Percentiles rank a stretch among this genome's conserved stretches.
phyloP scores from a whole-genome alignment of 306 rosid genomes.

The Arachis stenosperma region DNA sequence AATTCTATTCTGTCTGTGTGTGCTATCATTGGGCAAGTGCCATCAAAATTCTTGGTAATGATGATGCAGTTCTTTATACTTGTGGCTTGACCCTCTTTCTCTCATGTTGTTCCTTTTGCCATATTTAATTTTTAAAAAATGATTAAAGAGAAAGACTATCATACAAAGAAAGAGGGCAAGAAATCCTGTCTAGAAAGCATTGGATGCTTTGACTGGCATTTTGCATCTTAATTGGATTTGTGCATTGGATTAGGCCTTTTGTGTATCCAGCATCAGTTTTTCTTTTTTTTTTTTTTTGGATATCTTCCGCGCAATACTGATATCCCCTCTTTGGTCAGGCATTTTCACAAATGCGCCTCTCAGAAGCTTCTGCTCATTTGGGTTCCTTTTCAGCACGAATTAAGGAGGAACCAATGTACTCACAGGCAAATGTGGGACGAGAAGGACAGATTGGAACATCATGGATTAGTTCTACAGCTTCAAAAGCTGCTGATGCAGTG shows the following conservation, averaged over 20 bases:
- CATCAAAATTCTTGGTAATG: slow-evolving; percentile 14
- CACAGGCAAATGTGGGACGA: slow-evolving; percentile 65
- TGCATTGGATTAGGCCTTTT: not conserved
- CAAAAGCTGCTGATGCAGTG: slow-evolving; percentile 89
- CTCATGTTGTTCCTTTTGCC: not conserved
- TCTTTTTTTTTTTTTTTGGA: not conserved
- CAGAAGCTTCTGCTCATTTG: slow-evolving; percentile 96
- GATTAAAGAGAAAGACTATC: not conserved
- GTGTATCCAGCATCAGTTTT: not conserved
- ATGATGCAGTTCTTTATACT: slow-evolving; percentile 1
- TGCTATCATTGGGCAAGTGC: not conserved
- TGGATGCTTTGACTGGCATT: not conserved
- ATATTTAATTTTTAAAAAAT: not conserved
- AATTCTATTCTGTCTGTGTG: slow-evolving; percentile 20
- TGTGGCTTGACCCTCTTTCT: slow-evolving; percentile 1
- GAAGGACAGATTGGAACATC: slow-evolving; percentile 70
- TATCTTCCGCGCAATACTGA: slow-evolving; percentile 16
- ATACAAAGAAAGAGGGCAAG: not conserved
- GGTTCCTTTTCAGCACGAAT: slow-evolving; percentile 94
- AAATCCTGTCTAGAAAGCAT: not conserved
- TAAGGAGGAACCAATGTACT: slow-evolving; percentile 73
- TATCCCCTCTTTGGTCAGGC: slow-evolving; percentile 55
- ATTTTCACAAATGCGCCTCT: slow-evolving; percentile 92
- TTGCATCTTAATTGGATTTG: not conserved
- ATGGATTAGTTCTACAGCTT: slow-evolving; percentile 90